Conservation (phyloP, 1,139 yeast species). For the Williopsis jadinii region DNA sequence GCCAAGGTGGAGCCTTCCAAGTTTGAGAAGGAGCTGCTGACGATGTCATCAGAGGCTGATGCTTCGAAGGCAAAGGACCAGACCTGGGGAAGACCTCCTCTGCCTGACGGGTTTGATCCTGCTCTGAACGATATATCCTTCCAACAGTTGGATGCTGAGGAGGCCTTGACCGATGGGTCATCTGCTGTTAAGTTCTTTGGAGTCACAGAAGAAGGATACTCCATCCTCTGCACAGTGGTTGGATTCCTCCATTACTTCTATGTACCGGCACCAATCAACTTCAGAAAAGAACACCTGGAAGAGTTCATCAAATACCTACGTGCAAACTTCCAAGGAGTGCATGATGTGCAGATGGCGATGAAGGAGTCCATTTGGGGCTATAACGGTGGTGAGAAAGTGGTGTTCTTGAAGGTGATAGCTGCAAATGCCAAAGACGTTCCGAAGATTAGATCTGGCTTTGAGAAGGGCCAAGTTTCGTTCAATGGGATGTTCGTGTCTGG, state of each 20-base stretch:
- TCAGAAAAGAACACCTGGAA: conserved; percentile 46
- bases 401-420: conserved; percentile 70
- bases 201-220: conserved; percentile 78
- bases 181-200: conserved; percentile 83
- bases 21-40: conserved; percentile 58
- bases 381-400: conserved; percentile 68
- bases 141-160: conserved; percentile 96
- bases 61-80: conserved; percentile 23
- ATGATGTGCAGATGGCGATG: conserved; percentile 52
- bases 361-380: conserved; percentile 95
- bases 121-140: conserved; percentile 51
- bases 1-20: conserved; percentile 42
- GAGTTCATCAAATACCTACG: conserved; percentile 44
- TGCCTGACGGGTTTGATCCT: conserved; percentile 45
- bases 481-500: conserved; percentile 53
- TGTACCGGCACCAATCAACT: conserved; percentile 84
- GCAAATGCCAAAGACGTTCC: conserved; percentile 61
- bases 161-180: conserved; percentile 50
- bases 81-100: conserved; percentile 41
- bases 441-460: conserved; percentile 70
- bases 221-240: conserved; percentile 82
- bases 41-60: conserved; percentile 41
- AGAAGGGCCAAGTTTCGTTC: conserved; percentile 70
- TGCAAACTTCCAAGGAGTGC: conserved; percentile 48
- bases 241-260: conserved; percentile 89